phyloP scores from a whole-genome alignment of 345 rosid species.

The Euphorbia tirucalli region DNA sequence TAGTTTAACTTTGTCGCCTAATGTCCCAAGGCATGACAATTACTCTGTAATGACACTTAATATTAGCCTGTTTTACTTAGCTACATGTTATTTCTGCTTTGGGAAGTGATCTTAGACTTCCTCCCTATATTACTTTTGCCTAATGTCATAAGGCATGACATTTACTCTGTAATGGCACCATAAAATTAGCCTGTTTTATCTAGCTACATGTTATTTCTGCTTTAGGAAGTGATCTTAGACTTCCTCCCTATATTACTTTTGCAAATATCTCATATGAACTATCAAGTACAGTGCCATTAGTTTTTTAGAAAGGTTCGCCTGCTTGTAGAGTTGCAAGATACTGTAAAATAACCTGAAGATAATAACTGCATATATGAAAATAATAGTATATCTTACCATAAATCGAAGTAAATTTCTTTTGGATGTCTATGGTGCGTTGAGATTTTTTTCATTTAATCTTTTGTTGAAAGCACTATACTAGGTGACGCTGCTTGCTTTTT shows the following conservation, averaged over 20 bases:
- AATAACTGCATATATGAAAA: background rate
- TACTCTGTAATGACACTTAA: no score
- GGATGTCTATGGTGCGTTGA: background rate
- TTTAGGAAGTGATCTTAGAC: no score
- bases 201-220: no score
- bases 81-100: no score
- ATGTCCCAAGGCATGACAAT: no score
- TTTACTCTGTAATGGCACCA: no score
- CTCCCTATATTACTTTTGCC: no score
- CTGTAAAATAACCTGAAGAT: background rate
- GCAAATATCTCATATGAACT: background rate
- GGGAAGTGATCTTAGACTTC: no score
- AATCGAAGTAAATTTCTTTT: background rate
- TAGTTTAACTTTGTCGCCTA: no score
- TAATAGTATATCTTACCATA: background rate
- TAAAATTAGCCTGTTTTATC: no score
- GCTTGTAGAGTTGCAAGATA: background rate
- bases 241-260: background rate
- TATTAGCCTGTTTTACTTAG: no score
- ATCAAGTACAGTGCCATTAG: background rate
- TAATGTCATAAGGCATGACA: no score
- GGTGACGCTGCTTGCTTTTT: conserved; percentile 7
- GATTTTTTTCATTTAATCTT: background rate
- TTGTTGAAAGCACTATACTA: background rate
- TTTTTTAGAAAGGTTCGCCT: background rate